Conservation (phyloP, 2,329 filamentous ascomycete species). For the Pseudocercospora macadamiae region DNA sequence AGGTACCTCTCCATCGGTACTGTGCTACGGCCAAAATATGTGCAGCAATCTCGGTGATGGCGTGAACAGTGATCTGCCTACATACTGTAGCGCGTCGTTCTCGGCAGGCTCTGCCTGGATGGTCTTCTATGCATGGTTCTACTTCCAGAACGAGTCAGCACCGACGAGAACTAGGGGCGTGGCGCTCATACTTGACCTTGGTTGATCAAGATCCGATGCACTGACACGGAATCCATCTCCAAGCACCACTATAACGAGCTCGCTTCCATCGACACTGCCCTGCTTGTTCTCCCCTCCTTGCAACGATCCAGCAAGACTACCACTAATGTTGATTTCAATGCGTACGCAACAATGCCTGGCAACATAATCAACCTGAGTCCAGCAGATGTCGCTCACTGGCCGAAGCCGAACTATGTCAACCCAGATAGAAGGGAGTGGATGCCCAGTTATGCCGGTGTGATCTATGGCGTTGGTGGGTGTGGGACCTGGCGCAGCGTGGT, state of each 20-base stretch:
- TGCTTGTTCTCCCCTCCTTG: not conserved
- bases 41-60: not conserved
- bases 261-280: not conserved
- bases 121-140: not conserved
- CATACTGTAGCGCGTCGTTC: not conserved
- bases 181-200: not conserved
- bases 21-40: not conserved
- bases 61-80: not conserved
- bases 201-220: not conserved
- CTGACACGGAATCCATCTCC: not conserved
- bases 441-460: constrained; percentile 33
- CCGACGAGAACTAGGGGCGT: not conserved
- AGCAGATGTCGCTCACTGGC: constrained; percentile 37
- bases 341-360: constrained; percentile 30
- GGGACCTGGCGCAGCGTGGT: not conserved
- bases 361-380: constrained; percentile 34
- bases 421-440: constrained; percentile 38
- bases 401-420: constrained; percentile 35
- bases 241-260: not conserved
- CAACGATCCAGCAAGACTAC: not conserved
- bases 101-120: no score
- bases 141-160: not conserved
- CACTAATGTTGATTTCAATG: not conserved
- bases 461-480: constrained; percentile 29
- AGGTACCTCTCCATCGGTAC: not conserved